phyloP scores from a whole-genome alignment of 345 rosid genomes.

The Rhodamnia argentea region DNA sequence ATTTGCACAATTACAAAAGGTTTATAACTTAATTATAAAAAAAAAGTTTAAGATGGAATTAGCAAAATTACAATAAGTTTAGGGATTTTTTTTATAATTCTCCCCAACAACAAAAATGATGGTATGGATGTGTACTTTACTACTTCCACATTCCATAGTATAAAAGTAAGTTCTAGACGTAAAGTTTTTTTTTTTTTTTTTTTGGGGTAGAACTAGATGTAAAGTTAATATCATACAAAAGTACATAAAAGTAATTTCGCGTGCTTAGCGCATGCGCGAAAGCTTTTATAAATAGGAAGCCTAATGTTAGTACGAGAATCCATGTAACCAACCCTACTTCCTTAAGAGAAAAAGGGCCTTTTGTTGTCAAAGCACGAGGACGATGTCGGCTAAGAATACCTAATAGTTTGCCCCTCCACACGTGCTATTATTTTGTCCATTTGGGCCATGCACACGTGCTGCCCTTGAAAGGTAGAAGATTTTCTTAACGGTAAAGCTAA shows the following conservation, averaged over 20 bases:
- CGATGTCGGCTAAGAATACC: neutral
- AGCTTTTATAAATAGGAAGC: neutral
- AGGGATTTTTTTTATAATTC: too few relatives aligned
- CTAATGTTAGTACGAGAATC: neutral
- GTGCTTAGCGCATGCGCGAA: neutral
- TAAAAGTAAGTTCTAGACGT: too few relatives aligned
- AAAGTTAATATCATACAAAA: neutral
- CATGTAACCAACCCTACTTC: neutral
- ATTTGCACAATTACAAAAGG: too few relatives aligned
- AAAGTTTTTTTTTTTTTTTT: too few relatives aligned
- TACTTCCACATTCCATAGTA: neutral
- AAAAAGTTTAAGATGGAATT: too few relatives aligned
- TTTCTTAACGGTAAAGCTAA: neutral
- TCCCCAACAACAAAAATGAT: neutral
- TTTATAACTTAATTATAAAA: too few relatives aligned
- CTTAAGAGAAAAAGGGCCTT: neutral
- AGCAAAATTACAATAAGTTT: too few relatives aligned
- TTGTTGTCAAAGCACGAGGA: neutral
- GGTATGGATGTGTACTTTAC: neutral
- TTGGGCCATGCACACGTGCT: neutral
- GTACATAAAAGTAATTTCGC: neutral
- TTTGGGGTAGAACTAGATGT: neutral
- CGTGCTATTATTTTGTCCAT: neutral
- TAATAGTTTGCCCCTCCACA: neutral
- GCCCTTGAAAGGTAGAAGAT: neutral